Percentiles rank a stretch among this genome's conserved stretches.
phyloP scores from a whole-genome alignment of 1,284 basidiomycete genomes.

The Phellopilus nigrolimitatus region DNA sequence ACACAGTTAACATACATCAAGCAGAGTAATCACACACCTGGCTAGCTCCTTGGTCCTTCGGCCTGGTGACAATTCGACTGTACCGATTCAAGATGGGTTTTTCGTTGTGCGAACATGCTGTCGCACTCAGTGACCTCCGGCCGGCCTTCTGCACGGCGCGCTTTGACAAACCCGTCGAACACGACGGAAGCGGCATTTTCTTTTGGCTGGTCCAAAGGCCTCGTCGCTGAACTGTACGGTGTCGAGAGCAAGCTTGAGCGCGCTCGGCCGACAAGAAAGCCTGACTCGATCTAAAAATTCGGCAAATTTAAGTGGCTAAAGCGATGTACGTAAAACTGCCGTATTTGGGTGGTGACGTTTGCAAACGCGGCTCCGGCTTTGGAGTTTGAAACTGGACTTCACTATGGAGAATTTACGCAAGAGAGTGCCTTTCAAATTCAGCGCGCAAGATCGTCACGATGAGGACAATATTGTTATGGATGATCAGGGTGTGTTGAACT shows the following conservation, averaged over 20 bases:
- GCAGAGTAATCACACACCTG: slow-evolving; percentile 52
- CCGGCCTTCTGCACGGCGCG: slow-evolving; percentile 2
- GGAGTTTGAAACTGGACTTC: not conserved
- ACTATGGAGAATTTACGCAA: slow-evolving; percentile 12
- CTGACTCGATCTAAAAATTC: slow-evolving; percentile 4
- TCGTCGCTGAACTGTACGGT: not conserved
- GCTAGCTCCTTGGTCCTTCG: slow-evolving; percentile 90
- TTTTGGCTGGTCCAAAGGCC: not conserved
- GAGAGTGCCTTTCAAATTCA: slow-evolving; percentile 12
- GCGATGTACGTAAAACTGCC: not conserved
- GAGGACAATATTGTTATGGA: slow-evolving; percentile 11
- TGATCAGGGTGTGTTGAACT: slow-evolving; percentile 11
- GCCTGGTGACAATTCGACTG: slow-evolving; percentile 78
- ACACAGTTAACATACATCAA: slow-evolving; percentile 3
- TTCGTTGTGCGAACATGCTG: slow-evolving; percentile 29
- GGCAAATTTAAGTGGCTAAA: slow-evolving; percentile 4
- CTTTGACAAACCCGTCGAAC: slow-evolving; percentile 9
- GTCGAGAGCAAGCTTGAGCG: not conserved
- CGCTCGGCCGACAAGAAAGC: not conserved
- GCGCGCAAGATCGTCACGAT: not conserved
- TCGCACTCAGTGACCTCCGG: slow-evolving; percentile 6
- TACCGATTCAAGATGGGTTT: slow-evolving; percentile 75
- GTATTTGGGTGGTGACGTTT: not conserved
- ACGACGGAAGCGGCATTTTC: slow-evolving; percentile 7
- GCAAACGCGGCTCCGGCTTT: not conserved